Evolutionary conservation across 176 grass and related monocot genomes (phyloP).

Genomic region (Oryza officinalis): DNA sequence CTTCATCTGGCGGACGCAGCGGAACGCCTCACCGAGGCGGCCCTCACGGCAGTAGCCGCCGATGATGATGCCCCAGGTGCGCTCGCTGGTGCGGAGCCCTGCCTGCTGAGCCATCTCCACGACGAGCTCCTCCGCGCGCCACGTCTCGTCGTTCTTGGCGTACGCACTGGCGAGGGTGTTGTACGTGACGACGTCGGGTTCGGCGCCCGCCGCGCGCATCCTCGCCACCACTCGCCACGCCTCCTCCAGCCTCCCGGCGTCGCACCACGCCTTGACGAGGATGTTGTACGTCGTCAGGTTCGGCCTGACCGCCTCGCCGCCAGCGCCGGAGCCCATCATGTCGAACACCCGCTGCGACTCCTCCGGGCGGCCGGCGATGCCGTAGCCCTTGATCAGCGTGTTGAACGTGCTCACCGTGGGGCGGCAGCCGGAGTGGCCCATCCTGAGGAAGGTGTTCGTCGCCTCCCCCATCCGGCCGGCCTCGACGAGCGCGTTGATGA

Average conservation of each 20-base stretch:
- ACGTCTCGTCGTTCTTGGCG: slow-evolving; percentile 76
- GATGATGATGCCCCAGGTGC: slow-evolving; percentile 91
- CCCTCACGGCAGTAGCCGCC: slow-evolving; percentile 88
- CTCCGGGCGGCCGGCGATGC: slow-evolving; percentile 67
- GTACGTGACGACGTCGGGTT: slow-evolving; percentile 86
- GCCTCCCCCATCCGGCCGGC: slow-evolving; percentile 76
- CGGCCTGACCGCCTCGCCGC: slow-evolving; percentile 39
- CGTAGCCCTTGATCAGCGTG: slow-evolving; percentile 92
- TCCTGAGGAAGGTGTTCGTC: slow-evolving; percentile 77
- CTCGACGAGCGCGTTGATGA: slow-evolving; percentile 90
- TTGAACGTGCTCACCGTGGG: slow-evolving; percentile 87
- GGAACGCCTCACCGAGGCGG: slow-evolving; percentile 77
- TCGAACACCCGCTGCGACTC: slow-evolving; percentile 74
- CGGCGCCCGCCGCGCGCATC: slow-evolving; percentile 57
- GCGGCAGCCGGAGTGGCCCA: slow-evolving; percentile 68
- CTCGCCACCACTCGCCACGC: slow-evolving; percentile 62
- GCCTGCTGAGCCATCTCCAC: slow-evolving; percentile 64
- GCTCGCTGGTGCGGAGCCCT: slow-evolving; percentile 67
- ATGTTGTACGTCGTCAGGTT: slow-evolving; percentile 86
- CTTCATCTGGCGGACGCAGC: slow-evolving; percentile 82
- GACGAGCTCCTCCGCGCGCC: slow-evolving; percentile 73
- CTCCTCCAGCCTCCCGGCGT: slow-evolving; percentile 60
- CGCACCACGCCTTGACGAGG: slow-evolving; percentile 95
- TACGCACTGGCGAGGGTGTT: slow-evolving; percentile 89
- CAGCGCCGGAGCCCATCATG: slow-evolving; percentile 56